A percentile compares a stretch with the other conserved stretches of the same genome.
Conservation (phyloP, 1,284 basidiomycete species). For the Leccinum subspadiceum region DNA sequence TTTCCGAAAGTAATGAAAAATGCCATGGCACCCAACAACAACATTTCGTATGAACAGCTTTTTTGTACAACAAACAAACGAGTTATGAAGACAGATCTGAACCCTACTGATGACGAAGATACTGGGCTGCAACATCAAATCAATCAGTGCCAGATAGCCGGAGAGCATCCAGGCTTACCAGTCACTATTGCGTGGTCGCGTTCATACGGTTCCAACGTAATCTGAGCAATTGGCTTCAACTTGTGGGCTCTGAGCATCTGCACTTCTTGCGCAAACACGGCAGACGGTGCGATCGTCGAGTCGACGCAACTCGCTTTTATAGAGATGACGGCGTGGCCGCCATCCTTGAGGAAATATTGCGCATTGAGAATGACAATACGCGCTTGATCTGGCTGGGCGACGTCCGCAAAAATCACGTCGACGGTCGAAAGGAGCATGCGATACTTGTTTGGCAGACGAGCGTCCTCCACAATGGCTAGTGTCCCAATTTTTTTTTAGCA, state of each 20-base stretch:
- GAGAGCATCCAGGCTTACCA: slow-evolving; percentile 37
- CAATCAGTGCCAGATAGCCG: background rate
- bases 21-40: slow-evolving; percentile 8
- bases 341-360: slow-evolving; percentile 95
- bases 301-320: slow-evolving; percentile 99
- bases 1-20: background rate
- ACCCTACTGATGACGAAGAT: slow-evolving; percentile 47
- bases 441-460: slow-evolving; percentile 92
- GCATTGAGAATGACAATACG: slow-evolving; percentile 94
- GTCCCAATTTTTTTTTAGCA: slow-evolving; percentile 4
- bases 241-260: slow-evolving; percentile 78
- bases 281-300: slow-evolving; percentile 87
- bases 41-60: slow-evolving; percentile 16
- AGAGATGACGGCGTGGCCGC: slow-evolving; percentile 91
- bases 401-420: slow-evolving; percentile 96
- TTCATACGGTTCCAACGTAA: slow-evolving; percentile 85
- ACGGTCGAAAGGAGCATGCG: slow-evolving; percentile 92
- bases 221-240: slow-evolving; percentile 93
- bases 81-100: background rate
- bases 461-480: slow-evolving; percentile 31
- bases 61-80: slow-evolving; percentile 21
- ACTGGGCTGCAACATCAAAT: slow-evolving; percentile 42
- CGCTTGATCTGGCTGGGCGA: slow-evolving; percentile 98
- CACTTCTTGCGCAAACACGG: slow-evolving; percentile 89
- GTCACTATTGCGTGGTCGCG: slow-evolving; percentile 84